These are phyloP conservation scores for Calamus simplicifolius DNA, from an alignment of 176 grass and related monocot species.

Conservation along the genomic window DNA sequence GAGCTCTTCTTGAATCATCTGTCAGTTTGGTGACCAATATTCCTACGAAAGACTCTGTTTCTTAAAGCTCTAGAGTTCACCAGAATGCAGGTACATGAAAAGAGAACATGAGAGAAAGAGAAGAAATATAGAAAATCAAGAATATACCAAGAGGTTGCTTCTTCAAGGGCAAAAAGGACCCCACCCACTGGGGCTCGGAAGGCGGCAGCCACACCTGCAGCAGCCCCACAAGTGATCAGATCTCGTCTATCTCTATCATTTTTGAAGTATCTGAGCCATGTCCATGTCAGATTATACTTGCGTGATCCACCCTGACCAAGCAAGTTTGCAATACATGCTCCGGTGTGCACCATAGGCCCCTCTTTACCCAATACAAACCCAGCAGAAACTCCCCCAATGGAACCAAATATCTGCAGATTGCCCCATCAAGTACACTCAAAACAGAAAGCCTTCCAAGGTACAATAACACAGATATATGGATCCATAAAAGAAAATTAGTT, in stretches of 20 bases:
- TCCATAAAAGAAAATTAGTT: too few species aligned
- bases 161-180: conserved; percentile 68
- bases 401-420: conserved; percentile 53
- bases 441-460: not conserved
- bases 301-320: conserved; percentile 54
- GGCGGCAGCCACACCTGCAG: conserved; percentile 57
- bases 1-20: too few species aligned
- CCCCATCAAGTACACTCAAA: not conserved
- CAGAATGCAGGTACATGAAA: not conserved
- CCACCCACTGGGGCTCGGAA: conserved; percentile 58
- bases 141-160: conserved; percentile 60
- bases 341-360: conserved; percentile 74
- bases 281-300: conserved; percentile 55
- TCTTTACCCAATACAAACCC: conserved; percentile 70
- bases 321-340: conserved; percentile 48
- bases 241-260: conserved; percentile 63
- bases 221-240: conserved; percentile 63
- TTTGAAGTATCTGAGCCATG: conserved; percentile 66
- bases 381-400: conserved; percentile 51
- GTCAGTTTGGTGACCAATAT: too few species aligned
- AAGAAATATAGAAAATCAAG: not conserved
- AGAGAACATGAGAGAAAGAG: not conserved
- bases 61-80: too few species aligned
- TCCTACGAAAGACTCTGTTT: too few species aligned
- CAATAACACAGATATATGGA: too few species aligned